A percentile compares a stretch with the other conserved stretches of the same genome.
These are phyloP conservation scores for Vigna mungo DNA, from an alignment of 306 rosid species.

Conservation along the genomic window DNA sequence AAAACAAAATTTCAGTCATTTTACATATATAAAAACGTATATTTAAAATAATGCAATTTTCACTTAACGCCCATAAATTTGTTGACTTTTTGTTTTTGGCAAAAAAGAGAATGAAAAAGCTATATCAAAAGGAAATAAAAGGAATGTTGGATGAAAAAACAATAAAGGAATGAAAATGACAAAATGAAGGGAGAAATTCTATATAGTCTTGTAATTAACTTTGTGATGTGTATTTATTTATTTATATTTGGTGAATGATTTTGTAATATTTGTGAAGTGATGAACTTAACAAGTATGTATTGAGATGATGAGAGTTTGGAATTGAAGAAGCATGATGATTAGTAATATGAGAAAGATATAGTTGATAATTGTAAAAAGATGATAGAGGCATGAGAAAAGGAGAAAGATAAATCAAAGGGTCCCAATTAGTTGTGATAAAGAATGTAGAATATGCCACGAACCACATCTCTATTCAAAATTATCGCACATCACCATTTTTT, in stretches of 20 bases:
- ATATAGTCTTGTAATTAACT: neutral
- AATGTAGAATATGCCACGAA: slow-evolving; percentile 25
- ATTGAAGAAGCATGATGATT: slow-evolving; percentile 28
- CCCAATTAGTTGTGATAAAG: slow-evolving; percentile 34
- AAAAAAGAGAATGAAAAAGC: slow-evolving; percentile 26
- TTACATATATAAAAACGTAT: no score
- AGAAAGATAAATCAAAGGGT: slow-evolving; percentile 32
- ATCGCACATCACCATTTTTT: slow-evolving; percentile 47
- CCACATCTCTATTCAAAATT: slow-evolving; percentile 35
- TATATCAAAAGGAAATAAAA: slow-evolving; percentile 12
- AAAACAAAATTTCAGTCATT: no score
- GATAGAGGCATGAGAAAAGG: slow-evolving; percentile 15
- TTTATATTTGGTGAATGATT: neutral
- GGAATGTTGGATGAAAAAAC: neutral
- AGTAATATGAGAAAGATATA: slow-evolving; percentile 39
- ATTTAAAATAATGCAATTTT: no score
- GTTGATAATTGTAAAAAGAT: slow-evolving; percentile 38
- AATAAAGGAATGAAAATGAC: slow-evolving; percentile 7
- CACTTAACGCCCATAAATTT: no score
- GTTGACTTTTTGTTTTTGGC: neutral
- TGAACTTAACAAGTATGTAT: neutral
- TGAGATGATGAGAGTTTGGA: neutral
- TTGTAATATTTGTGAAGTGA: slow-evolving; percentile 6
- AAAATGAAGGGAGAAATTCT: neutral
- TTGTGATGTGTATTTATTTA: neutral